Base-by-base conservation (phyloP, 2,329 filamentous ascomycete genomes). In the Sporothrix euskadiensis region DNA sequence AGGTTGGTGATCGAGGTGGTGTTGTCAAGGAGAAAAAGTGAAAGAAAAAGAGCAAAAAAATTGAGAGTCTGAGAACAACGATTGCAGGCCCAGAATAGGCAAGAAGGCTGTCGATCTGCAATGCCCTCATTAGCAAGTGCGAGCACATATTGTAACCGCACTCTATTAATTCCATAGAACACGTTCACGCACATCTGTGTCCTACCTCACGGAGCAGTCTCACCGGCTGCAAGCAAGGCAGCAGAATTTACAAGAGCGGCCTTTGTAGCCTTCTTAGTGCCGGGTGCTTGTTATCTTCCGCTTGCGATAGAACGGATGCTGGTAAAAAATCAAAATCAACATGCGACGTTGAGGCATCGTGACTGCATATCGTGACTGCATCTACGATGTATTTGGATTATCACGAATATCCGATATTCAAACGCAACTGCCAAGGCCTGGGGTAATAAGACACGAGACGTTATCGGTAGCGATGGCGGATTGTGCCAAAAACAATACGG, bases 81-180 rank as follows among this genome's bases (percentile, higher is more conserved):
- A 44, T 44, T 44, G 59, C 3, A 41, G 59, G 44, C 63, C 41
- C 8, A 12, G 39, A 69, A 54, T 6, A 52, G 65, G 65, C 44
- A 69, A 52, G 14, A 35, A 22, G 8, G 9, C 8, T 52, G 65
- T 35, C 44, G 65, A 69, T 69, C 65, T 26, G n/a, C 35, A 41
- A 41, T 41, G 59, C 59, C n/a, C 56, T 59, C 61, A 26, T 35
- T 35, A 47, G 12, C 61, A 66, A 66, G 61, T 44, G n/a, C 39
- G 61, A 59, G 30, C 22, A 26, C 6, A 35, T 22, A 63, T 41
- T 63, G 59, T 19, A 41, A 44, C 35, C 14, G 26, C 16, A 56
- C 52, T 56, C 52, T n/a, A 56, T 26, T 5, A 14, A 49, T 4
- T 19, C 44, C 44, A 49, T 49, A 56, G 9, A 56, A 14, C 56